These are phyloP conservation scores for Mucor irregularis DNA, from an alignment of 371 early-diverging fungal species.

Conservation along the genomic window DNA sequence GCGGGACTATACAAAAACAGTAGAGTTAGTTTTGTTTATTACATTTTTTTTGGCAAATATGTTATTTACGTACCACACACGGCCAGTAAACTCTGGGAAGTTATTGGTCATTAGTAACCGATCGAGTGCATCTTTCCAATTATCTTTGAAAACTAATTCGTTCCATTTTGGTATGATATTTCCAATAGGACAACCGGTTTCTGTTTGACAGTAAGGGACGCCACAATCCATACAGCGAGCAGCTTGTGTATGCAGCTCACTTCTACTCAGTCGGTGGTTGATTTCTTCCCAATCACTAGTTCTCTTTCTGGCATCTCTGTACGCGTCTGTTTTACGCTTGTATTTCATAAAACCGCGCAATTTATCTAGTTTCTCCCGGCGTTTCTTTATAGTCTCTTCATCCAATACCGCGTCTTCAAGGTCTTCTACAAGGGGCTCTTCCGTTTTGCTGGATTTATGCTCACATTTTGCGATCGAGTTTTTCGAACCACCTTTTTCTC, in stretches of 20 bases:
- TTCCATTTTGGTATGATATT: slow-evolving; percentile 99
- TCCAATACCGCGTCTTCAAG: slow-evolving; percentile 87
- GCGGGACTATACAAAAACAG: slow-evolving; percentile 70
- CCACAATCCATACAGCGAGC: slow-evolving; percentile 99
- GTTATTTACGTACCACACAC: slow-evolving; percentile 29
- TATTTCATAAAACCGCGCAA: slow-evolving; percentile 93
- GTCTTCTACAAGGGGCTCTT: slow-evolving; percentile 69
- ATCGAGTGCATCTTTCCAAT: slow-evolving; percentile 93
- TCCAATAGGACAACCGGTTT: slow-evolving; percentile 95
- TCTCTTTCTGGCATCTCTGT: slow-evolving; percentile 83
- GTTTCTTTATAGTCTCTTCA: slow-evolving; percentile 65
- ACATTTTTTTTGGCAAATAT: not conserved
- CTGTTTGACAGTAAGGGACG: slow-evolving; percentile 96
- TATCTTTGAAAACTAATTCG: slow-evolving; percentile 89
- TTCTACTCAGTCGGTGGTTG: slow-evolving; percentile 75
- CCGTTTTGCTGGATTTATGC: slow-evolving; percentile 19
- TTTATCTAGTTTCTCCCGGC: slow-evolving; percentile 71
- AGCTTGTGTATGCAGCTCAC: slow-evolving; percentile 87
- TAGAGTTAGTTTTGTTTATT: not conserved
- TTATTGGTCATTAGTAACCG: slow-evolving; percentile 95
- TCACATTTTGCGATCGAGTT: slow-evolving; percentile 33
- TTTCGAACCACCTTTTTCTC: slow-evolving; percentile 32
- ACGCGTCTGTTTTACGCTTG: slow-evolving; percentile 81
- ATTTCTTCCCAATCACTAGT: slow-evolving; percentile 92
- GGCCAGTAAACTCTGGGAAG: slow-evolving; percentile 91